Evolutionary conservation across 306 rosid species (phyloP).

Genomic region (Sicyos edulis): DNA sequence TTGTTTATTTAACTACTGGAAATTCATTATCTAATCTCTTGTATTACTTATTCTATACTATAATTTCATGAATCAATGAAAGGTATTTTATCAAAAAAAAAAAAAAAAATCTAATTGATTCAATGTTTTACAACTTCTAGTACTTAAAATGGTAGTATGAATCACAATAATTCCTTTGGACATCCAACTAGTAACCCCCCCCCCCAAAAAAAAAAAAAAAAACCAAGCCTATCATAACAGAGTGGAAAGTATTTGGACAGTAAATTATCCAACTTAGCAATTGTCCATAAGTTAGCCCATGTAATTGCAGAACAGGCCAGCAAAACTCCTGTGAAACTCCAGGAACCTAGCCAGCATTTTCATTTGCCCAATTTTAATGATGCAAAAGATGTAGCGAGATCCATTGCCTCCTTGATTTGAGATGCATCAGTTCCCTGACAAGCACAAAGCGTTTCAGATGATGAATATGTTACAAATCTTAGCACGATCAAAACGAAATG

Average conservation of each 20-base stretch:
- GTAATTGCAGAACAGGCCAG: not conserved
- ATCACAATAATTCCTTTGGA: not conserved
- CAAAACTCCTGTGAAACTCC: not conserved
- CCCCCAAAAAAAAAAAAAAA: too few species aligned
- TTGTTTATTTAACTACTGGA: too few species aligned
- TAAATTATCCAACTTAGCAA: not conserved
- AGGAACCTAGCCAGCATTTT: not conserved
- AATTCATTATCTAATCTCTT: too few species aligned
- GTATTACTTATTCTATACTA: too few species aligned
- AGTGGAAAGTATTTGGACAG: not conserved
- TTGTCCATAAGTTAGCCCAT: not conserved
- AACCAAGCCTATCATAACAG: not conserved
- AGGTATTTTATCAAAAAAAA: too few species aligned
- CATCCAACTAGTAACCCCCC: constrained; percentile 13
- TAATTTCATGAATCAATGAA: too few species aligned
- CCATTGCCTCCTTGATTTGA: constrained; percentile 59
- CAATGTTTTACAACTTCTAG: not conserved
- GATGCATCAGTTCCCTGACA: constrained; percentile 89
- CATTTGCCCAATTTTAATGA: constrained; percentile 50
- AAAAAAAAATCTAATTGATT: too few species aligned
- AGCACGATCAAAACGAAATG: not conserved
- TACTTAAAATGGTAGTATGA: not conserved
- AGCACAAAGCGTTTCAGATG: not conserved
- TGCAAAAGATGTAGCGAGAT: constrained; percentile 63
- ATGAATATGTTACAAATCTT: not conserved